Conservation (phyloP, 257 asterid species). For the Solanum lycopersicoides region DNA sequence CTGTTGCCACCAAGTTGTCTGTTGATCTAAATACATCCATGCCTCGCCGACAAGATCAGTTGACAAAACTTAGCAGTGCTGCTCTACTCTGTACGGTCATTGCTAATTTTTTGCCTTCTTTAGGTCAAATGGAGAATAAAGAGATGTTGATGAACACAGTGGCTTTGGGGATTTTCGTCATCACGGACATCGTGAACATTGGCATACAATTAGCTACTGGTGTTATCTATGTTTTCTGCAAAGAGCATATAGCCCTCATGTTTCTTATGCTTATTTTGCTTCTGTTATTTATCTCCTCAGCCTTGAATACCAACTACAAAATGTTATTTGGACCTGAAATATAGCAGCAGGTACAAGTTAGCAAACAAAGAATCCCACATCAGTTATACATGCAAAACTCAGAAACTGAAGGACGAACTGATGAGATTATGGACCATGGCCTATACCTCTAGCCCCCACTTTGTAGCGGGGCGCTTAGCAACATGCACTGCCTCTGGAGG, state of each 20-base stretch:
- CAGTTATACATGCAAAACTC: slow-evolving; percentile 1
- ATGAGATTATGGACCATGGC: slow-evolving; percentile 86
- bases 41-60: slow-evolving; percentile 7
- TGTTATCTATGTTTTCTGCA: slow-evolving; percentile 27
- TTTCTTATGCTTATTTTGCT: slow-evolving; percentile 44
- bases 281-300: slow-evolving; percentile 35
- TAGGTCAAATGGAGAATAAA: neutral
- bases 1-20: slow-evolving; percentile 7
- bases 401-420: slow-evolving; percentile 45
- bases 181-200: slow-evolving; percentile 5
- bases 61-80: slow-evolving; percentile 8
- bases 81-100: slow-evolving; percentile 6
- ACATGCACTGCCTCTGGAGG: slow-evolving; percentile 78
- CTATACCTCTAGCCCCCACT: slow-evolving; percentile 71
- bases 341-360: slow-evolving; percentile 23
- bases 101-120: slow-evolving; percentile 8
- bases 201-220: slow-evolving; percentile 1
- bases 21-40: slow-evolving; percentile 1
- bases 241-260: slow-evolving; percentile 39
- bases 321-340: slow-evolving; percentile 39
- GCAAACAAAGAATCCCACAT: slow-evolving; percentile 24
- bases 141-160: neutral
- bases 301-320: slow-evolving; percentile 55
- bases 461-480: slow-evolving; percentile 59
- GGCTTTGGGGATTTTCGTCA: slow-evolving; percentile 4